phyloP scores from a whole-genome alignment of 352 stramenopile species.

The Pythium phragmitis region DNA sequence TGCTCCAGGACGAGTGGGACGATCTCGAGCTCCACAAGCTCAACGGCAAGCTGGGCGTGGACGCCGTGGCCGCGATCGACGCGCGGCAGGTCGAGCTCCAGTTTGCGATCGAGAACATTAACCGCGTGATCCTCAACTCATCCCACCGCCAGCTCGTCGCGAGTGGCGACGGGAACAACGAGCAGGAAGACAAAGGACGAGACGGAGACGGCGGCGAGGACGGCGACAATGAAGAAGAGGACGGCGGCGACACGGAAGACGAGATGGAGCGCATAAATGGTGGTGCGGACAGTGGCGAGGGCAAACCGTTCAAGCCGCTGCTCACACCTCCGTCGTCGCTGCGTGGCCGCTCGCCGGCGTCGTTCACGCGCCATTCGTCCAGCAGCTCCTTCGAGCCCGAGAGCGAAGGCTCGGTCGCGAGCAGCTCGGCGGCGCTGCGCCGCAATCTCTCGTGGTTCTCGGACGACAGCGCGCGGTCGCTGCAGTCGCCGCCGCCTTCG shows the following conservation, averaged over 20 bases:
- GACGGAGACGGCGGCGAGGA: constrained; percentile 39
- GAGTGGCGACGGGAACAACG: constrained; percentile 5
- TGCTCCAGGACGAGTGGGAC: constrained; percentile 66
- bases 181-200: constrained; percentile 7
- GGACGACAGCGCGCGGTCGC: constrained; percentile 11
- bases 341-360: background rate
- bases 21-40: constrained; percentile 48
- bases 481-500: background rate
- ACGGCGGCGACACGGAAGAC: constrained; percentile 30
- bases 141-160: constrained; percentile 29
- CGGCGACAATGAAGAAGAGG: constrained; percentile 40
- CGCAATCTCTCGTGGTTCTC: constrained; percentile 19
- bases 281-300: background rate
- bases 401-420: constrained; percentile 16
- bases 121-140: constrained; percentile 76
- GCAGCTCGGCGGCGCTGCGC: constrained; percentile 1
- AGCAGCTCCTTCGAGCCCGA: constrained; percentile 23
- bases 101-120: constrained; percentile 82
- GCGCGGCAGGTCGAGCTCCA: constrained; percentile 70
- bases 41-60: background rate
- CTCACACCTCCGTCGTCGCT: constrained; percentile 7
- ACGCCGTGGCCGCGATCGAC: constrained; percentile 34
- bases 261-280: constrained; percentile 16
- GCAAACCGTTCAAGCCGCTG: constrained; percentile 4
- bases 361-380: constrained; percentile 17